Evolutionary conservation across 2,329 filamentous ascomycete species (phyloP).

Genomic region (Ceratocystis eucalypticola): DNA sequence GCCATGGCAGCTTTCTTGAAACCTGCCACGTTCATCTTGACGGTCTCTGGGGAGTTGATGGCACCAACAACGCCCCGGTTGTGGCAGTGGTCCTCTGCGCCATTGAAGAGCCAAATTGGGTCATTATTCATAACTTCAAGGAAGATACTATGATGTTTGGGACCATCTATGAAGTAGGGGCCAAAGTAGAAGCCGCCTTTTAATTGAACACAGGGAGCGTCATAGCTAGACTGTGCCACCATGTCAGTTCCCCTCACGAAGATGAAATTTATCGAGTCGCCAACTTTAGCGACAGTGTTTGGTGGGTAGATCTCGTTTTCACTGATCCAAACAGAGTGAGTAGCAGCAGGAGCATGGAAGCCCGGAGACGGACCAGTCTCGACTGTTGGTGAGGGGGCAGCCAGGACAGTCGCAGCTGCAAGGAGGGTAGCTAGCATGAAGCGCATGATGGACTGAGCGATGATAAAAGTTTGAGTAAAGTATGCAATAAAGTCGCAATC

Average conservation of each 20-base stretch:
- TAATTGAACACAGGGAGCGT: conserved; percentile 27
- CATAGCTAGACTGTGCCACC: conserved; percentile 33
- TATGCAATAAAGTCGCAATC: too few relatives aligned
- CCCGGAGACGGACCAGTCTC: neutral
- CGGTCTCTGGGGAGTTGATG: conserved; percentile 23
- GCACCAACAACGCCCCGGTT: conserved; percentile 20
- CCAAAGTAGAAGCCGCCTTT: neutral
- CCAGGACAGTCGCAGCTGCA: neutral
- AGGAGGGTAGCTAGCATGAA: neutral
- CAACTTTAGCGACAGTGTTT: conserved; percentile 35
- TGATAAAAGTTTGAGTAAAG: too few relatives aligned
- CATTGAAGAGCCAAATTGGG: neutral
- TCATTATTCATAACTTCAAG: conserved; percentile 20
- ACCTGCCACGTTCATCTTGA: neutral
- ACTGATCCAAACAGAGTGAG: neutral
- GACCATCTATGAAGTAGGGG: too few relatives aligned
- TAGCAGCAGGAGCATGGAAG: neutral
- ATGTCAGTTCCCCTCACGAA: conserved; percentile 40
- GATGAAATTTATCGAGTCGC: conserved; percentile 41
- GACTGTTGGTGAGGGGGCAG: neutral
- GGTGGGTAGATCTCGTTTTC: conserved; percentile 33
- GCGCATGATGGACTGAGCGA: neutral
- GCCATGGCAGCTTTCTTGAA: neutral
- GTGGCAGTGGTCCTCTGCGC: conserved; percentile 21
- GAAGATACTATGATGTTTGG: conserved; percentile 26